Percentiles rank a stretch among this genome's conserved stretches.
These are phyloP conservation scores for Fusarium sp. DNA, from an alignment of 2,329 filamentous ascomycete species.

Conservation along the genomic window DNA sequence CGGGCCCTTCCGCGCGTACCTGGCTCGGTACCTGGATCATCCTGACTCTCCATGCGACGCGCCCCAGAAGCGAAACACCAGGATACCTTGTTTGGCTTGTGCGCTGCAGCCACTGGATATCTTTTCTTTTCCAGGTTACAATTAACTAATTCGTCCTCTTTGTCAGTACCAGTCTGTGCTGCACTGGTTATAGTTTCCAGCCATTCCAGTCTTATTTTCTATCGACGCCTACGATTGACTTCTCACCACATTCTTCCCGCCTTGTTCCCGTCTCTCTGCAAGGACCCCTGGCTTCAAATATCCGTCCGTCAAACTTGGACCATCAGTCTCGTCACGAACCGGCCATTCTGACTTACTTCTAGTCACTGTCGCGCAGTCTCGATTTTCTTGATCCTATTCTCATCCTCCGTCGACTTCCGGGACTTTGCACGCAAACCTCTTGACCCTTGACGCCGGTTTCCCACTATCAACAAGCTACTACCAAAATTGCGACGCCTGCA, in stretches of 20 bases:
- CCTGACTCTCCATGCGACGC: constrained; percentile 42
- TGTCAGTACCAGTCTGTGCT: constrained; percentile 47
- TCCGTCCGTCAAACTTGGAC: constrained; percentile 26
- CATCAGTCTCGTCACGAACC: constrained; percentile 16
- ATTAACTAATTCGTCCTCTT: constrained; percentile 26
- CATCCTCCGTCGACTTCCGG: constrained; percentile 13
- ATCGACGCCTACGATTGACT: constrained; percentile 22
- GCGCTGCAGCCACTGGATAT: constrained; percentile 28
- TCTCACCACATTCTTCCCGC: constrained; percentile 36
- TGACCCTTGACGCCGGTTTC: constrained; percentile 42
- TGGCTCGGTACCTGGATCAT: constrained; percentile 46
- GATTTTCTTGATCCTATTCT: constrained; percentile 17
- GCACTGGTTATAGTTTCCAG: constrained; percentile 18
- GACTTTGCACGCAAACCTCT: constrained; percentile 33
- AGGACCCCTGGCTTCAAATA: constrained; percentile 35
- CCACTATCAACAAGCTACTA: constrained; percentile 47
- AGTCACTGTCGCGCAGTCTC: constrained; percentile 25
- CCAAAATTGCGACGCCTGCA: constrained; percentile 44
- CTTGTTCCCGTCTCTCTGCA: constrained; percentile 34
- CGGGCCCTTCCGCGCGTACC: constrained; percentile 41
- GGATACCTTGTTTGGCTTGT: constrained; percentile 43
- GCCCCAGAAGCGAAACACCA: constrained; percentile 47
- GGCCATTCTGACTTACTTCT: constrained; percentile 38
- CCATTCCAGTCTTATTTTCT: constrained; percentile 22
- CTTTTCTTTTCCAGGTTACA: constrained; percentile 20